Percentiles rank a stretch among this genome's conserved stretches.
These are phyloP conservation scores for Agaricus blazei DNA, from an alignment of 768 basidiomycete genomes.

Conservation along the genomic window DNA sequence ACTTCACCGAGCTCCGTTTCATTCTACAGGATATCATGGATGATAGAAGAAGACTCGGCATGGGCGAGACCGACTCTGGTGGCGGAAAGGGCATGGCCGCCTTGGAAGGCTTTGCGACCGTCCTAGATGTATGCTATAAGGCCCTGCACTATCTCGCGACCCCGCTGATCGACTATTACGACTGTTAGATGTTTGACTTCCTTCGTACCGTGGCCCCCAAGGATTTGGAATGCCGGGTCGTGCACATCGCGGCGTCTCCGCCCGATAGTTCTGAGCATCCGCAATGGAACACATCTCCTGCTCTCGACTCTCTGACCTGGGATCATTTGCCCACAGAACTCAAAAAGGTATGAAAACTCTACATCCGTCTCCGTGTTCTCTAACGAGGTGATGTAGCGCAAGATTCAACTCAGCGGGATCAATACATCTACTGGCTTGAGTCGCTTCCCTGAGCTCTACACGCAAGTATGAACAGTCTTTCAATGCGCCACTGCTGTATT, in stretches of 20 bases:
- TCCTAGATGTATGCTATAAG: constrained; percentile 47
- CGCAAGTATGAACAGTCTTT: background rate
- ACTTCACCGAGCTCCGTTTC: constrained; percentile 41
- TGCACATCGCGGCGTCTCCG: constrained; percentile 56
- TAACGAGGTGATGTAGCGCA: constrained; percentile 35
- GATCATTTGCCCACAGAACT: constrained; percentile 55
- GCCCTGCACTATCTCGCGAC: background rate
- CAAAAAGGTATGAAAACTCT: constrained; percentile 42
- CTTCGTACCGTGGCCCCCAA: constrained; percentile 20
- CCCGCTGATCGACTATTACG: background rate
- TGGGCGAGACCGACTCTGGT: constrained; percentile 51
- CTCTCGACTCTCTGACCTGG: constrained; percentile 53
- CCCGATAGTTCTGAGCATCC: constrained; percentile 55
- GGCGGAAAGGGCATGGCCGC: constrained; percentile 56
- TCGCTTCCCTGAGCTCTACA: constrained; percentile 46
- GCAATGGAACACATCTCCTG: constrained; percentile 42
- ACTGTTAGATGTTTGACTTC: constrained; percentile 36
- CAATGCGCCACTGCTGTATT: constrained; percentile 5
- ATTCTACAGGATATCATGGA: constrained; percentile 44
- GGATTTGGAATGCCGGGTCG: constrained; percentile 35
- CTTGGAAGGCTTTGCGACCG: constrained; percentile 66
- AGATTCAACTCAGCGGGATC: constrained; percentile 53
- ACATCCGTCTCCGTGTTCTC: background rate
- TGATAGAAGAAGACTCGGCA: constrained; percentile 40
- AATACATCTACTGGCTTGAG: constrained; percentile 36